phyloP scores from a whole-genome alignment of 257 asterid genomes.

The Nicotiana undulata region DNA sequence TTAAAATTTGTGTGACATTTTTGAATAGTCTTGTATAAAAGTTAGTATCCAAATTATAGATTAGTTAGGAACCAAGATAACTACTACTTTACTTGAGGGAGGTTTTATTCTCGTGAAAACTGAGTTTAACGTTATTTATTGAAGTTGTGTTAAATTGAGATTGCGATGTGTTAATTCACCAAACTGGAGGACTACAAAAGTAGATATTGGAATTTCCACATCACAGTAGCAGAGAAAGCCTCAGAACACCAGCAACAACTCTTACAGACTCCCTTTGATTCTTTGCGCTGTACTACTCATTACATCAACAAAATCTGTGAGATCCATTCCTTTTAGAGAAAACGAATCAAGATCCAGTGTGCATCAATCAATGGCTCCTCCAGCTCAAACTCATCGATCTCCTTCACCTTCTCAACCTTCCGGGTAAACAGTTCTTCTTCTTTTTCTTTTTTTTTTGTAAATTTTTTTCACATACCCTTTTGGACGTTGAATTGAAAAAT shows the following conservation, averaged over 20 bases:
- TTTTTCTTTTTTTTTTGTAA: background rate
- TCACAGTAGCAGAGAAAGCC: background rate
- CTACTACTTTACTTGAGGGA: too few relatives aligned
- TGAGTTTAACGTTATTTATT: too few relatives aligned
- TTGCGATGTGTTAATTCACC: background rate
- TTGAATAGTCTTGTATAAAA: too few relatives aligned
- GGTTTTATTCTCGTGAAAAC: too few relatives aligned
- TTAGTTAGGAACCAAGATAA: too few relatives aligned
- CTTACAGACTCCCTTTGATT: background rate
- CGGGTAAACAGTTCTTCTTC: conserved; percentile 39
- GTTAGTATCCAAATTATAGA: too few relatives aligned
- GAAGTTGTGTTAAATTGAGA: background rate
- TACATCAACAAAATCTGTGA: background rate
- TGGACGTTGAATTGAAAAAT: background rate
- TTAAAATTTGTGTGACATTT: too few relatives aligned
- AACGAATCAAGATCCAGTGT: conserved; percentile 3
- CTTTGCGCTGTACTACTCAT: background rate
- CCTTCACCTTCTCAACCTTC: conserved; percentile 99
- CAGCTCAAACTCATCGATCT: conserved; percentile 74
- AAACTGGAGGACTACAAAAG: background rate
- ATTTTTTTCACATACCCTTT: background rate
- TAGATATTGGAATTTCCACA: background rate
- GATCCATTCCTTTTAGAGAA: conserved; percentile 6
- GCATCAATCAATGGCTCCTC: conserved; percentile 63
- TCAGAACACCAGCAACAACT: background rate